A percentile compares a stretch with the other conserved stretches of the same genome.
Conservation (phyloP, 1,284 basidiomycete species). For the Cronartium quercuum region DNA sequence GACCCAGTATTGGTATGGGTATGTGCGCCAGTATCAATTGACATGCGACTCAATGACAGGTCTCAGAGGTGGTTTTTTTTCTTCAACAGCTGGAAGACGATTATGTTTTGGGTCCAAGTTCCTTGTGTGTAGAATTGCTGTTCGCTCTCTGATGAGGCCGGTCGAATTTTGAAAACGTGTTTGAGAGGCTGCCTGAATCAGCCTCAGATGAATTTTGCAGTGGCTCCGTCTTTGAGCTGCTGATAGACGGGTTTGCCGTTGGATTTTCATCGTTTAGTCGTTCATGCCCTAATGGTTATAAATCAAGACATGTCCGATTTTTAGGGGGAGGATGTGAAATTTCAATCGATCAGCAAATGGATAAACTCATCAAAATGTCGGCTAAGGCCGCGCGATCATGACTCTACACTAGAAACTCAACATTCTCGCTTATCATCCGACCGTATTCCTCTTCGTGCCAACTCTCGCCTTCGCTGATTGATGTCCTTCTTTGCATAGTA, state of each 20-base stretch:
- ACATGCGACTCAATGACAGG: too few relatives aligned
- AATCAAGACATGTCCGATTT: neutral
- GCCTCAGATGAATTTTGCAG: neutral
- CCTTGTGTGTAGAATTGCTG: neutral
- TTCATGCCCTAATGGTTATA: conserved; percentile 13
- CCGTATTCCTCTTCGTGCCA: conserved; percentile 48
- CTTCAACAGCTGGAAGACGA: too few relatives aligned
- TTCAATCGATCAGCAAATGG: neutral
- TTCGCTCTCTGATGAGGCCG: conserved; percentile 2
- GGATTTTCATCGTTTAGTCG: conserved; percentile 1
- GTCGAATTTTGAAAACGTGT: conserved; percentile 35
- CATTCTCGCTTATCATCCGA: conserved; percentile 52
- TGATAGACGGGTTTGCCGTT: neutral
- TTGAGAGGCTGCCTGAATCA: neutral
- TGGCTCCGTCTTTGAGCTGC: neutral
- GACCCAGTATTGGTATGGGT: too few relatives aligned
- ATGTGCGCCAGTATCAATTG: too few relatives aligned
- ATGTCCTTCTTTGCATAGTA: conserved; percentile 51
- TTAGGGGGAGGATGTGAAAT: neutral
- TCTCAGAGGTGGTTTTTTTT: too few relatives aligned
- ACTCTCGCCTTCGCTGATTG: conserved; percentile 50
- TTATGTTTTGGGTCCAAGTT: neutral
- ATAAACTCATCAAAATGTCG: too few relatives aligned
- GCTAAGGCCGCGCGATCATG: too few relatives aligned
- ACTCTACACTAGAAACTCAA: conserved; percentile 40